phyloP scores from a whole-genome alignment of 2,329 filamentous ascomycete species.

The Apiospora malaysiana region DNA sequence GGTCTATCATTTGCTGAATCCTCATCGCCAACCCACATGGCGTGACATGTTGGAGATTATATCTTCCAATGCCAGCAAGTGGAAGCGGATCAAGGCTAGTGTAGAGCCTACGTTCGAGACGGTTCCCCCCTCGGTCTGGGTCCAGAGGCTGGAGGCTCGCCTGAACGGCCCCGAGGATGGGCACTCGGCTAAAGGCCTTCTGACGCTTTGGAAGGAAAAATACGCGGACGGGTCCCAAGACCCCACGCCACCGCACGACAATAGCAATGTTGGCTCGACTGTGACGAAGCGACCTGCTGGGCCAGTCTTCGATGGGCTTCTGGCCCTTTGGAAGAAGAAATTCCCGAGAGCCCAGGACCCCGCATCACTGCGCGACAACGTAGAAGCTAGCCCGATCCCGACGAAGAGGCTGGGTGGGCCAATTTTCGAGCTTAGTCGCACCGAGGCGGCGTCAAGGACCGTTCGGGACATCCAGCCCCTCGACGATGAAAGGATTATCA shows the following conservation, averaged over 20 bases:
- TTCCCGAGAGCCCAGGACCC: too few species aligned
- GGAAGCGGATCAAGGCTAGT: constrained; percentile 34
- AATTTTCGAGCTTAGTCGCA: constrained; percentile 43
- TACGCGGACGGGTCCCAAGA: constrained; percentile 8
- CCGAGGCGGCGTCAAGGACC: constrained; percentile 39
- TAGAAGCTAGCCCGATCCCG: background rate
- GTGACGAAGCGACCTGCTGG: background rate
- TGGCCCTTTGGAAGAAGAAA: too few species aligned
- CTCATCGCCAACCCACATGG: constrained; percentile 50
- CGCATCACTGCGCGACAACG: too few species aligned
- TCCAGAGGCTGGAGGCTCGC: constrained; percentile 44
- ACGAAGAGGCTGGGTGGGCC: constrained; percentile 18
- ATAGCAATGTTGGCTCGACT: background rate
- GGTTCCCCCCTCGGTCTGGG: constrained; percentile 48
- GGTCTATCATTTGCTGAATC: constrained; percentile 57
- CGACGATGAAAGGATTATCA: constrained; percentile 27
- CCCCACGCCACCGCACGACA: background rate
- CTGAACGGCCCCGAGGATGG: constrained; percentile 25
- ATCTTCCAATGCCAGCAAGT: background rate
- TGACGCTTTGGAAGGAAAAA: constrained; percentile 50
- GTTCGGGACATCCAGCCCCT: constrained; percentile 46
- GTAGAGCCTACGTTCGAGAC: constrained; percentile 33
- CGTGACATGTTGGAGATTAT: constrained; percentile 47
- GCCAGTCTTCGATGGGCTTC: too few species aligned
- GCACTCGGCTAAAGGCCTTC: constrained; percentile 48